A percentile compares a stretch with the other conserved stretches of the same genome.
These are phyloP conservation scores for Macrocystidia cucumis DNA, from an alignment of 1,284 basidiomycete species.

Conservation along the genomic window DNA sequence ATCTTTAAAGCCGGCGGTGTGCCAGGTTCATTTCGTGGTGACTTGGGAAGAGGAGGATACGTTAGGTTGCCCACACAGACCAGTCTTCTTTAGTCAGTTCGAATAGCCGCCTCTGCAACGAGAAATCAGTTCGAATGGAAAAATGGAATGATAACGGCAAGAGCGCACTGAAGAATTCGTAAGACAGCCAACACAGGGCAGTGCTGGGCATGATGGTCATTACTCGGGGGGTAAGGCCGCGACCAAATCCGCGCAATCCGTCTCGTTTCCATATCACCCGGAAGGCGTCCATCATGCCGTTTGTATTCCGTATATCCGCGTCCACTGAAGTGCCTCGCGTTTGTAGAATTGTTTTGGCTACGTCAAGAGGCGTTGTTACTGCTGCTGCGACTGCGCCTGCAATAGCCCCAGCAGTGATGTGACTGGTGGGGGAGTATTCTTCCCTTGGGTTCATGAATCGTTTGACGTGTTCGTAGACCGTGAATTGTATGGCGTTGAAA, in stretches of 20 bases:
- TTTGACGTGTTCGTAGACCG: slow-evolving; percentile 94
- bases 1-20: too few relatives aligned
- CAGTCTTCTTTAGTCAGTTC: slow-evolving; percentile 34
- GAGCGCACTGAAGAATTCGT: slow-evolving; percentile 91
- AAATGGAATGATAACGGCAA: slow-evolving; percentile 5
- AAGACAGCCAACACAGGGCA: slow-evolving; percentile 95
- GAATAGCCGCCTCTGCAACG: slow-evolving; percentile 60
- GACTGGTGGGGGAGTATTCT: slow-evolving; percentile 86
- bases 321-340: slow-evolving; percentile 86
- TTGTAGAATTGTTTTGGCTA: slow-evolving; percentile 97
- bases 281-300: slow-evolving; percentile 86
- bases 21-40: too few relatives aligned
- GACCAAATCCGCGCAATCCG: slow-evolving; percentile 78
- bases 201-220: slow-evolving; percentile 97
- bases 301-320: slow-evolving; percentile 75
- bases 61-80: too few relatives aligned
- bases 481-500: slow-evolving; percentile 97
- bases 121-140: slow-evolving; percentile 11
- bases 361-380: slow-evolving; percentile 94
- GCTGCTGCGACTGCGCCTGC: slow-evolving; percentile 94
- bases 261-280: slow-evolving; percentile 84
- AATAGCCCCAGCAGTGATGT: slow-evolving; percentile 87
- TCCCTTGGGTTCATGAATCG: slow-evolving; percentile 80
- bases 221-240: slow-evolving; percentile 89
- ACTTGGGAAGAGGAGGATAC: too few relatives aligned